Base-by-base conservation (phyloP, 306 rosid species). In the Sindora glabra region DNA sequence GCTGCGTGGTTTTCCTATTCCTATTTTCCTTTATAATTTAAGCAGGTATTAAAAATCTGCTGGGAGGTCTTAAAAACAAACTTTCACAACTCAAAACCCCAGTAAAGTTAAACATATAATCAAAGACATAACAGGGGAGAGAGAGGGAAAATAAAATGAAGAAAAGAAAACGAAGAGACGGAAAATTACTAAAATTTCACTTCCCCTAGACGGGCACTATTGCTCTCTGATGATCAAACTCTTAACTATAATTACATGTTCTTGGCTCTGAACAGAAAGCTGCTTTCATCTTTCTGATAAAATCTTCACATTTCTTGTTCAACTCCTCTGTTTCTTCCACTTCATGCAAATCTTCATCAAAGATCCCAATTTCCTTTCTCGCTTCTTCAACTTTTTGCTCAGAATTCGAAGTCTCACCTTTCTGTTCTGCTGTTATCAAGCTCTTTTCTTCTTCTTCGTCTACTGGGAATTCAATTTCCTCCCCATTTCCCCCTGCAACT, bases 291-390 rank as follows among this genome's bases (percentile, higher is more conserved):
- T 41, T 87, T 55, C 74, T 77, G 1, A 90, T 90, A 33, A 90
- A 90, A 15, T 87, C 96, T 8, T 90, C 97, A 73, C 86, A 87
- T 67, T 69, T 85, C 80, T 67, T 79, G 68, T 90, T 85, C 17
- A 90, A 75, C 65, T 90, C 96, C 45, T 90, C 94, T 22, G 67
- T 51, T 5, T 76, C 79, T 6, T 51, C 73, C 39, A 33, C 72
- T 9, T 41, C 64, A 21, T 54, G 73, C 29, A 56, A 52, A 14
- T 46, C 39, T 51, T 62, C 74, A 22, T 47, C 70, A 14, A 46
- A 64, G 8, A 25, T 18, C n/a, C 21, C 22, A 8, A 58, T 2
- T 5, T 8, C 58, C 22, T 41, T 32, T 42, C 2, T 60, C 11
- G 41, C 32, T 24, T 57, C 75, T 9, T 59, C 68, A n/a, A 9